Conservation (phyloP, 306 rosid genomes). For the Argentina anserina region DNA sequence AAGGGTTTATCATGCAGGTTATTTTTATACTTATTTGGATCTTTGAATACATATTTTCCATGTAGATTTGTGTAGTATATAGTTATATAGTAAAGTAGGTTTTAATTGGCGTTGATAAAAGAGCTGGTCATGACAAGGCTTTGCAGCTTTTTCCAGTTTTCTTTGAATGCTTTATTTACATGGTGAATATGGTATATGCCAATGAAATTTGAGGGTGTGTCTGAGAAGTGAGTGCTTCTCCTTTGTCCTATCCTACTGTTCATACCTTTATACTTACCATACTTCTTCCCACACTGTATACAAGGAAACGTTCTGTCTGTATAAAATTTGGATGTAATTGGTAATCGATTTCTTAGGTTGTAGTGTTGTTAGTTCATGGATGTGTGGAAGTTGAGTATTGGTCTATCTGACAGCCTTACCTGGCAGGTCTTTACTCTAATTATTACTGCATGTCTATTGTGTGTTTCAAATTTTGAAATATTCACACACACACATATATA, state of each 20-base stretch:
- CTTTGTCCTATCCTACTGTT: background rate
- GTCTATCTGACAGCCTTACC: no score
- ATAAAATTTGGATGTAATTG: no score
- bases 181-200: background rate
- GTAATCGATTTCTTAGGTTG: no score
- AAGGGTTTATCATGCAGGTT: conserved; percentile 81
- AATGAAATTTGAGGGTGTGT: background rate
- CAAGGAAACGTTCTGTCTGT: background rate
- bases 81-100: background rate
- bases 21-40: conserved; percentile 9
- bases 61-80: background rate
- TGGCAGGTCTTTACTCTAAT: no score
- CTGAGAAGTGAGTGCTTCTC: background rate
- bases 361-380: no score
- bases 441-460: background rate
- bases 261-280: background rate
- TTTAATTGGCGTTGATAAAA: background rate
- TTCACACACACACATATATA: no score
- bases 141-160: background rate
- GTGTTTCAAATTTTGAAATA: background rate
- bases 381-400: no score
- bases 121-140: background rate
- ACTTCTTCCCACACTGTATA: background rate
- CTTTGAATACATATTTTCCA: background rate
- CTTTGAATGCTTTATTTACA: background rate